A percentile compares a stretch with the other conserved stretches of the same genome.
phyloP scores from a whole-genome alignment of 805 yeast species.

The Limtongia smithiae region DNA sequence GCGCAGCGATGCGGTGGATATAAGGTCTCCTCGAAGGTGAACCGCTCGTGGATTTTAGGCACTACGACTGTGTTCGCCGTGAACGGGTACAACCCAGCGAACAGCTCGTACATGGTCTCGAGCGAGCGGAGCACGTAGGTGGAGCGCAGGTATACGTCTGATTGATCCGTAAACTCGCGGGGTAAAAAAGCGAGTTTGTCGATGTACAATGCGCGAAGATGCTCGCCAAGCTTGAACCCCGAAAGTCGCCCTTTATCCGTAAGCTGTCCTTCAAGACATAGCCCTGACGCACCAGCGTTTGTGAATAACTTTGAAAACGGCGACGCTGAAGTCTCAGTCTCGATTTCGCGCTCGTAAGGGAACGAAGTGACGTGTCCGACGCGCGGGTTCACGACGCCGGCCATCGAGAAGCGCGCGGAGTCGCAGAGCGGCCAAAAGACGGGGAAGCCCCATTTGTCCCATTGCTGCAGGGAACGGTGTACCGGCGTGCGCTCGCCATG shows the following conservation, averaged over 20 bases:
- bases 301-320: slow-evolving; percentile 5
- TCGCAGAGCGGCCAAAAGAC: slow-evolving; percentile 27
- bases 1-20: slow-evolving; percentile 24
- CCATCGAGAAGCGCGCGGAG: slow-evolving; percentile 20
- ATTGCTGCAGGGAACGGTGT: slow-evolving; percentile 19
- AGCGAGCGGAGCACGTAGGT: slow-evolving; percentile 27
- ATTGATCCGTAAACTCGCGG: slow-evolving; percentile 3
- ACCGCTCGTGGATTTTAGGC: slow-evolving; percentile 23
- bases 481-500: slow-evolving; percentile 29
- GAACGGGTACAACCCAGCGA: slow-evolving; percentile 27
- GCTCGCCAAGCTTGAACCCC: slow-evolving; percentile 21
- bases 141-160: slow-evolving; percentile 24
- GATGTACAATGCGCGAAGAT: slow-evolving; percentile 25
- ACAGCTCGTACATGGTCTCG: slow-evolving; percentile 28
- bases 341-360: slow-evolving; percentile 26
- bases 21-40: slow-evolving; percentile 29
- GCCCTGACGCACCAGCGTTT: slow-evolving; percentile 17
- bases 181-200: slow-evolving; percentile 26
- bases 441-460: slow-evolving; percentile 29
- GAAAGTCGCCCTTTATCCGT: slow-evolving; percentile 27
- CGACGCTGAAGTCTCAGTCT: slow-evolving; percentile 12
- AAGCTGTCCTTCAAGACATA: slow-evolving; percentile 25
- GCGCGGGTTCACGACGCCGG: slow-evolving; percentile 17
- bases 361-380: slow-evolving; percentile 13
- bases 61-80: slow-evolving; percentile 4